phyloP scores from a whole-genome alignment of 768 basidiomycete genomes.

The Amanita pallidorosea region DNA sequence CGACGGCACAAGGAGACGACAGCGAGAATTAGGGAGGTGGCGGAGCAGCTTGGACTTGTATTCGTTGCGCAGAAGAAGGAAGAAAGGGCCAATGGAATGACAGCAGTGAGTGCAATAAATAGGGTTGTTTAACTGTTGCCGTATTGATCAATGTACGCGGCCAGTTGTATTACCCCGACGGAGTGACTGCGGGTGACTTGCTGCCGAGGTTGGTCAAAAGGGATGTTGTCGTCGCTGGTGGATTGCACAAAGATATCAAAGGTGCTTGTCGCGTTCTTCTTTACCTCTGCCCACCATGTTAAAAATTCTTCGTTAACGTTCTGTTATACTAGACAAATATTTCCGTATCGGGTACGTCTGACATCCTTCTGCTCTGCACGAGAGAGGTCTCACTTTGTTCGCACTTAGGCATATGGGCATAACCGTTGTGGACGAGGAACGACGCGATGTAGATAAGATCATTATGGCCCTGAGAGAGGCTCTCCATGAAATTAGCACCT shows the following conservation, averaged over 20 bases:
- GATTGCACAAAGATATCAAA: slow-evolving; percentile 76
- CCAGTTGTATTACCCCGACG: slow-evolving; percentile 75
- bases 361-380: slow-evolving; percentile 1
- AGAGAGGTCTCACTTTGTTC: neutral
- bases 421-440: slow-evolving; percentile 56
- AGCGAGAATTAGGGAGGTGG: slow-evolving; percentile 56
- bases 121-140: neutral
- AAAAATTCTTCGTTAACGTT: neutral
- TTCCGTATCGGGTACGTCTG: slow-evolving; percentile 80
- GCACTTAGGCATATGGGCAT: slow-evolving; percentile 84
- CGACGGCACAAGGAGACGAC: slow-evolving; percentile 61
- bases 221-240: slow-evolving; percentile 78
- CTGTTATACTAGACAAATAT: slow-evolving; percentile 58
- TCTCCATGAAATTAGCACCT: slow-evolving; percentile 31
- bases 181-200: slow-evolving; percentile 66
- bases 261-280: slow-evolving; percentile 27
- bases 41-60: slow-evolving; percentile 57
- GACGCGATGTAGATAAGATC: slow-evolving; percentile 71
- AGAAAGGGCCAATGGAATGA: slow-evolving; percentile 89
- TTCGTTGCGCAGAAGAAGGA: slow-evolving; percentile 54
- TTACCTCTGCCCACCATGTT: neutral
- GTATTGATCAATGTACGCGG: slow-evolving; percentile 6
- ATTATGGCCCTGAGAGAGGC: slow-evolving; percentile 53
- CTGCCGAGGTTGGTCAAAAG: slow-evolving; percentile 62
- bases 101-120: slow-evolving; percentile 47